Evolutionary conservation across 169 alveolate genomes (phyloP), one percentile per base, ranked within the genome.

Genomic region (Plasmodium malariae): DNA sequence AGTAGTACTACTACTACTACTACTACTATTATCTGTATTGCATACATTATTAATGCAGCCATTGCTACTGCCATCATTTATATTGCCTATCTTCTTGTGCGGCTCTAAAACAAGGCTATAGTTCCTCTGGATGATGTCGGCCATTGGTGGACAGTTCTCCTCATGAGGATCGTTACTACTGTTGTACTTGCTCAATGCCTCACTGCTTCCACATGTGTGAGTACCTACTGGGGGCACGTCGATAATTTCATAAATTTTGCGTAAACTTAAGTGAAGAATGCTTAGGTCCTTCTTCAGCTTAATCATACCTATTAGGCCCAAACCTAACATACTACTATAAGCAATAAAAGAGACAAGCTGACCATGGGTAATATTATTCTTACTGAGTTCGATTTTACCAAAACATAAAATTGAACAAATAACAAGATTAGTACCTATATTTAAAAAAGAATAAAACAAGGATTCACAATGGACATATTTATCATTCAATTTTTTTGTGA

Each of bases 341-440:
- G 63, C 83, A 49, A 80, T 80, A 40, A 80, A 80, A 34, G 90
- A 80, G 0, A 80, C 90, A 0, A 80, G 36, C 12, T 80, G 83
- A 0, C 90, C 90, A 80, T 80, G 90, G 7, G 90, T 80, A 5
- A 80, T 80, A 40, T 67, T 12, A 12, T 51, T 65, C n/a, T 49
- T 43, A 34, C 5, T 63, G 3, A 80, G 43, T 80, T 80, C 90
- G 5, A 68, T 65, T 80, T 43, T 80, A 28, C 90, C 90, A 30
- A 65, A 80, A 55, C 72, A 54, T 11, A 80, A 57, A 34, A 80
- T 67, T 0, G 90, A 30, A 54, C 90, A 80, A 17, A 80, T 80
- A 49, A 80, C 90, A 48, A 80, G 11, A 63, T 80, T 80, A 9
- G 51, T 80, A 9, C 90, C 90, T 19, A 80, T 80, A 32, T 80